phyloP scores from a whole-genome alignment of 306 rosid species.

The Vigna radiata region DNA sequence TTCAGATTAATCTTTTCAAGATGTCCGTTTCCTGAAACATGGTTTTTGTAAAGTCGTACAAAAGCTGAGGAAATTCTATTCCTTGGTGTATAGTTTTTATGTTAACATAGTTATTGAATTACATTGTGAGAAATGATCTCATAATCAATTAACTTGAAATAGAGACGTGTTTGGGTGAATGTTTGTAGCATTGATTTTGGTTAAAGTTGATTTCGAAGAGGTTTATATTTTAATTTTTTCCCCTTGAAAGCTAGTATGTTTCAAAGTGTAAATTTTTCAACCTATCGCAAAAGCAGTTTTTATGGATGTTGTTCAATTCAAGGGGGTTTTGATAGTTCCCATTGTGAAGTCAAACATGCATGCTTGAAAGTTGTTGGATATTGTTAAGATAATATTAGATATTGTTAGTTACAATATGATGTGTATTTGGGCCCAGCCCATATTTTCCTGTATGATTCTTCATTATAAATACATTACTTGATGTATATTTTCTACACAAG shows the following conservation, averaged over 20 bases:
- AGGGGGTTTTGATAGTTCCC: not conserved
- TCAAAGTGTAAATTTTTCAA: not conserved
- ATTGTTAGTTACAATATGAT: too few species aligned
- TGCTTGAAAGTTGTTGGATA: too few species aligned
- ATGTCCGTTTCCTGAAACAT: constrained; percentile 26
- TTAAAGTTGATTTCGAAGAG: not conserved
- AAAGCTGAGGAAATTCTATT: not conserved
- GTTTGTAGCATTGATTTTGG: not conserved
- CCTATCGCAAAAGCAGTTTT: not conserved
- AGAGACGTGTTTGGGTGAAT: not conserved
- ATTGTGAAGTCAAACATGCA: not conserved
- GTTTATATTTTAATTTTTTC: not conserved
- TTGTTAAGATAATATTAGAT: too few species aligned
- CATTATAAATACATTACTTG: too few species aligned
- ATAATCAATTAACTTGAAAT: constrained; percentile 7
- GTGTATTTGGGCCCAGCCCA: too few species aligned
- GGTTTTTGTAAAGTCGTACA: constrained; percentile 5
- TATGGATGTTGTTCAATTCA: not conserved
- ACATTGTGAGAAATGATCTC: not conserved
- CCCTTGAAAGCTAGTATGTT: not conserved
- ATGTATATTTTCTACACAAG: too few species aligned
- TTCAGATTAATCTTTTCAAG: too few species aligned
- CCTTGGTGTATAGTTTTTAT: not conserved
- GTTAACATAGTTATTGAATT: not conserved
- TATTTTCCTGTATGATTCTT: too few species aligned